Evolutionary conservation across 306 rosid species (phyloP).

Genomic region (Quercus glauca): DNA sequence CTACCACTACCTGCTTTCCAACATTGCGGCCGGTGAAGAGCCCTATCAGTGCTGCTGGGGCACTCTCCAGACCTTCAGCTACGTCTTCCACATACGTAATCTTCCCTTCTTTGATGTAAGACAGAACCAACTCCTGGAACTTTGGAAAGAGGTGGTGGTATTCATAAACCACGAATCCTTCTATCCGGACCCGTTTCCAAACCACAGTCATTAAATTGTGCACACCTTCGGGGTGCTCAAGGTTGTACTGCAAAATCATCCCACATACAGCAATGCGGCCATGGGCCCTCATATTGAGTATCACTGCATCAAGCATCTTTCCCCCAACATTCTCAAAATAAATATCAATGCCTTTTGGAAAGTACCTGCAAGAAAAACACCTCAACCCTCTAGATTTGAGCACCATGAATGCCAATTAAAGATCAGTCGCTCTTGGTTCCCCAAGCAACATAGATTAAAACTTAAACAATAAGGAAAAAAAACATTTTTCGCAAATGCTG

Average conservation of each 20-base stretch:
- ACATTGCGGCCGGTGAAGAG: conserved; percentile 35
- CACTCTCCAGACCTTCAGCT: conserved; percentile 28
- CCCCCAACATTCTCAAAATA: conserved; percentile 41
- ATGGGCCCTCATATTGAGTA: conserved; percentile 21
- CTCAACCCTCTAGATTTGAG: no score
- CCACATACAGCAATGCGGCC: conserved; percentile 34
- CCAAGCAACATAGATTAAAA: no score
- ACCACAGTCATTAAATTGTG: conserved; percentile 13
- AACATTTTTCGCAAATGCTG: no score
- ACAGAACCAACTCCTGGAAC: conserved; percentile 22
- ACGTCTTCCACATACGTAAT: conserved; percentile 29
- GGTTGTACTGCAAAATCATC: conserved; percentile 44
- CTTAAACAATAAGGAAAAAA: no score
- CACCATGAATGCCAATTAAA: no score
- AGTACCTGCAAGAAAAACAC: background rate
- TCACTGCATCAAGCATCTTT: conserved; percentile 37
- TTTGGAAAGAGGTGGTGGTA: conserved; percentile 9
- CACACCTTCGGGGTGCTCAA: conserved; percentile 28
- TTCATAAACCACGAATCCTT: conserved; percentile 1
- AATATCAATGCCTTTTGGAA: conserved; percentile 24
- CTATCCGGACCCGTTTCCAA: conserved; percentile 9
- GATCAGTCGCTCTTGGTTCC: no score
- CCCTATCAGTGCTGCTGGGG: conserved; percentile 30
- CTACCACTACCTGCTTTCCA: conserved; percentile 35
- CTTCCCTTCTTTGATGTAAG: conserved; percentile 28